phyloP scores from a whole-genome alignment of 2,329 filamentous ascomycete species.

The Ceratocystis ficicola region DNA sequence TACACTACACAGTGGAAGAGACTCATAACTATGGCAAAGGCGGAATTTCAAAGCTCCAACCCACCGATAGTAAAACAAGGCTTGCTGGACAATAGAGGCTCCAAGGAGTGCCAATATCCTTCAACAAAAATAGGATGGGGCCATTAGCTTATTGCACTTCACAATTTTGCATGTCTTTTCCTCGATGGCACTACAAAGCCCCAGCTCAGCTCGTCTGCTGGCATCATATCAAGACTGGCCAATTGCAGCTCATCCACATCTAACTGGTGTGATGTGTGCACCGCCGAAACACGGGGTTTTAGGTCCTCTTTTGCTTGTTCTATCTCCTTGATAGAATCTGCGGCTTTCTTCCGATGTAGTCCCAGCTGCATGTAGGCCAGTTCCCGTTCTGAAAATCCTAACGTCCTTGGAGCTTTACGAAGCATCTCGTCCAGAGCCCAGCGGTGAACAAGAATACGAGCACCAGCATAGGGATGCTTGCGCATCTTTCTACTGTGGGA shows the following conservation, averaged over 20 bases:
- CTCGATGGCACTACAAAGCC: neutral
- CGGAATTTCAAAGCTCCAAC: no score
- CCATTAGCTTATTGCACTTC: neutral
- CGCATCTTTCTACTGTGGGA: neutral
- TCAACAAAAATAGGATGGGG: neutral
- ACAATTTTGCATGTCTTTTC: neutral
- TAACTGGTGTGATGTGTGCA: neutral
- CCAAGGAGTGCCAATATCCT: neutral
- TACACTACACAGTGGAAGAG: no score
- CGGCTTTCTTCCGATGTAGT: neutral
- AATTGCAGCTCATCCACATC: neutral
- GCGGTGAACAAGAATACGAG: constrained; percentile 8
- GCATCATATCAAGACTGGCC: neutral
- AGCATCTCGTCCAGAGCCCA: constrained; percentile 5
- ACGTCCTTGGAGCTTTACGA: neutral
- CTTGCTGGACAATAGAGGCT: neutral
- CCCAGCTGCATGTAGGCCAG: constrained; percentile 11
- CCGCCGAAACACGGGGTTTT: neutral
- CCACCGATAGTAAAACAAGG: neutral
- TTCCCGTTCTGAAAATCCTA: constrained; percentile 6
- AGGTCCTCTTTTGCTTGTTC: neutral
- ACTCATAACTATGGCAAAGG: no score
- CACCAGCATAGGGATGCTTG: constrained; percentile 2
- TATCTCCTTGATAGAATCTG: neutral
- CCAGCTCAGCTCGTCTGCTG: neutral